Conservation (phyloP, 805 yeast genomes). For the Debaryomyces prosopidis region DNA sequence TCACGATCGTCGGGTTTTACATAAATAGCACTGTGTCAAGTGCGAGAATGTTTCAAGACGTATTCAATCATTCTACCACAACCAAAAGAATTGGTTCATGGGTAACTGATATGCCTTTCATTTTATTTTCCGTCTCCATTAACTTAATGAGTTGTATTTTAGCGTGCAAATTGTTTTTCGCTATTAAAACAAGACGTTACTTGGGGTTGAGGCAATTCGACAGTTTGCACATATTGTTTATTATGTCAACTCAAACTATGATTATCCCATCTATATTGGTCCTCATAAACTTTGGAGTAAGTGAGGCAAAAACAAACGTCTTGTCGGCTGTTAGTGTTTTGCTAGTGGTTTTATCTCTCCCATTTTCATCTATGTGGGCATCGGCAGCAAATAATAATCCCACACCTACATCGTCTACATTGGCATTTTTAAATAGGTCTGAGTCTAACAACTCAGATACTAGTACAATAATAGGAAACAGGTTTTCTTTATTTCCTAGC, state of each 20-base stretch:
- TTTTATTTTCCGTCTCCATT: constrained; percentile 70
- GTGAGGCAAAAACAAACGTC: constrained; percentile 31
- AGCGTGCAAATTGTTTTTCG: constrained; percentile 61
- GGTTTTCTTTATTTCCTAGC: constrained; percentile 11
- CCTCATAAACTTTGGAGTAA: constrained; percentile 46
- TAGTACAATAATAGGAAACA: constrained; percentile 2
- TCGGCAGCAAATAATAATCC: constrained; percentile 55
- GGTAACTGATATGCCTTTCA: constrained; percentile 53
- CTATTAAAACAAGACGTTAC: constrained; percentile 69
- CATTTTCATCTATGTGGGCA: constrained; percentile 90
- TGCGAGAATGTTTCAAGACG: constrained; percentile 31
- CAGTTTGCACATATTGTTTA: constrained; percentile 73
- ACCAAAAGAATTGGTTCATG: constrained; percentile 20
- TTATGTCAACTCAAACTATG: constrained; percentile 82
- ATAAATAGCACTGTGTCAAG: constrained; percentile 51
- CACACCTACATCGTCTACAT: constrained; percentile 17
- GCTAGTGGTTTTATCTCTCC: constrained; percentile 70
- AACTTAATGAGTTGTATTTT: constrained; percentile 62
- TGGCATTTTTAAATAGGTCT: constrained; percentile 8
- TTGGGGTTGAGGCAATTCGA: constrained; percentile 84
- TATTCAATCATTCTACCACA: constrained; percentile 1
- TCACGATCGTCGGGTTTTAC: constrained; percentile 60
- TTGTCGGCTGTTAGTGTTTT: constrained; percentile 56
- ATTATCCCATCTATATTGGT: constrained; percentile 73
- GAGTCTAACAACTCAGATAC: constrained; percentile 2